Conservation (phyloP, 2,329 filamentous ascomycete genomes). For the Macroventuria anomochaeta region DNA sequence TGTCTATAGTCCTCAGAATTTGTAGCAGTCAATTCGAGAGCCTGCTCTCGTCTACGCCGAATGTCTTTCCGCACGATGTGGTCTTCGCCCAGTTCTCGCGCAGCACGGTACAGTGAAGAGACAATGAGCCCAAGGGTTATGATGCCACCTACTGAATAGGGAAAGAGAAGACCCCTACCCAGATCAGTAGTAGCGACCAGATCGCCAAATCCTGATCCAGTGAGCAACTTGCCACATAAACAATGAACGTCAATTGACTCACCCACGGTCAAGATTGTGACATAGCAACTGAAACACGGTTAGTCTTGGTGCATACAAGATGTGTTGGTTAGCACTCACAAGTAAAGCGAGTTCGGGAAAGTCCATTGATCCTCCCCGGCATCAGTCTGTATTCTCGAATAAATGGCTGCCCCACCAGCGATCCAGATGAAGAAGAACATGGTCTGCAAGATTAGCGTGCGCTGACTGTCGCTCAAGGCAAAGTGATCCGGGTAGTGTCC, state of each 20-base stretch:
- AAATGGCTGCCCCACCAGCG: constrained; percentile 76
- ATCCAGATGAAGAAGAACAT: constrained; percentile 85
- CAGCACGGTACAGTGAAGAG: constrained; percentile 75
- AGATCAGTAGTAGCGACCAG: constrained; percentile 63
- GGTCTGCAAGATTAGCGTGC: constrained; percentile 89
- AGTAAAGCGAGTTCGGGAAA: constrained; percentile 69
- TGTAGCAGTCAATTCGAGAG: constrained; percentile 61
- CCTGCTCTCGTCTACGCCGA: constrained; percentile 60
- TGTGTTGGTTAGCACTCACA: not conserved
- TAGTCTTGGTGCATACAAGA: not conserved
- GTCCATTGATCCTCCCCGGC: constrained; percentile 62
- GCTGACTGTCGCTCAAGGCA: constrained; percentile 76
- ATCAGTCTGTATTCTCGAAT: constrained; percentile 67
- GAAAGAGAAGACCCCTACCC: constrained; percentile 76
- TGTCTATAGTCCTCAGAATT: constrained; percentile 57
- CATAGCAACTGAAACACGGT: constrained; percentile 38
- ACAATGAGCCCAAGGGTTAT: constrained; percentile 86
- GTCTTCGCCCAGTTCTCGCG: constrained; percentile 64
- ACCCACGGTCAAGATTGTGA: constrained; percentile 51
- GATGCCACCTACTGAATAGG: constrained; percentile 82
- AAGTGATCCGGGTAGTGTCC: constrained; percentile 83
- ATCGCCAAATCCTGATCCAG: constrained; percentile 52
- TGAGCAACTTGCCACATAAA: not conserved
- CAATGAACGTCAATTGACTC: not conserved
- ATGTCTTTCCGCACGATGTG: constrained; percentile 68